Base-by-base conservation (phyloP, 371 early-diverging fungal species). In the Syncephalastrum sp. region DNA sequence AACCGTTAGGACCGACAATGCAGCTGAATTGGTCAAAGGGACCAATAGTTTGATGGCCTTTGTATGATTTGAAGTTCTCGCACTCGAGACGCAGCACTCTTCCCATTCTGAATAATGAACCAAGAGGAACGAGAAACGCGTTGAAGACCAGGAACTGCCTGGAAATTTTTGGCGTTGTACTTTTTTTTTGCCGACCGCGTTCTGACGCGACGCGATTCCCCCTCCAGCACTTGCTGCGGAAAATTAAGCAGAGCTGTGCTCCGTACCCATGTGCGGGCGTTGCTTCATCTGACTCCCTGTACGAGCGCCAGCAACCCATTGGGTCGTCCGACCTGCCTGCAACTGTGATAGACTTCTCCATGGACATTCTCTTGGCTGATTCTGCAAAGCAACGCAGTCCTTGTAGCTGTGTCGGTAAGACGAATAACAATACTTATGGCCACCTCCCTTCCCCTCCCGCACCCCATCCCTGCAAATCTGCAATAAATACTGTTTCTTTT, bases 1-100 rank as follows among this genome's bases (percentile, higher is more conserved):
- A 89, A 53, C 99, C 99, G 81, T 99, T 99, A 29, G 99, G 99
- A 13, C 99, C 99, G 59, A 99, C 94, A 46, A 99, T 92, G 58
- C 95, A 92, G 4, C 99, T 96, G 72, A 99, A 99, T 69, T 92
- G 82, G 70, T 90, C 77, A 70, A 99, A 98, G 10, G 97, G 97
- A 3, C 98, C 99, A 54, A 99, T 96, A 38, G 82, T 81, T 68
- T 96, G 93, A 53, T 75, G 80, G 23, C 97, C 97, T 61, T 89
- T 86, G 74, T 99, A 99, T 5, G 97, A 96, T 83, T 99, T 99
- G 89, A 99, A 99, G 86, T 99, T 96, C 60, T 92, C 92, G 4
- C 99, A 82, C 74, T 98, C 97, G 42, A 99, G 81, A 64, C 91
- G 90, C 45, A 93, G 77, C 8, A 98, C 85, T 52, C 80, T 80